A percentile compares a stretch with the other conserved stretches of the same genome.
phyloP scores from a whole-genome alignment of 768 basidiomycete genomes.

The Pleurotus pulmonarius region DNA sequence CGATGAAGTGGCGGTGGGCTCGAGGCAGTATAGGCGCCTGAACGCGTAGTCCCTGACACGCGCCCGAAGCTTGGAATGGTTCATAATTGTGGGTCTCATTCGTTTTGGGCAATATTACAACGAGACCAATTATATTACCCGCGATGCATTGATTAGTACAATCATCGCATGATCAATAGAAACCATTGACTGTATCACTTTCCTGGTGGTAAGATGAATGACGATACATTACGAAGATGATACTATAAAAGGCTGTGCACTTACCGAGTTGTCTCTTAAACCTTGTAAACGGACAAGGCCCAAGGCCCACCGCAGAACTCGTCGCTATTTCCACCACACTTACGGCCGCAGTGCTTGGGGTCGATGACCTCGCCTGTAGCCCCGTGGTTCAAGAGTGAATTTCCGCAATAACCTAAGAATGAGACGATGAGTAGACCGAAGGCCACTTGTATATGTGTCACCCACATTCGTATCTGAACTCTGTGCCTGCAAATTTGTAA shows the following conservation, averaged over 20 bases:
- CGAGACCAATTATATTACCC: no score
- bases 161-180: no score
- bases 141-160: no score
- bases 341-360: slow-evolving; percentile 12
- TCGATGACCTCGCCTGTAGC: slow-evolving; percentile 16
- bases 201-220: no score
- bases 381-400: slow-evolving; percentile 19
- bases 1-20: not conserved
- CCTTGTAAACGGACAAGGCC: slow-evolving; percentile 7
- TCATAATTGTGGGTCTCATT: no score
- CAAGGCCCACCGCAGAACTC: slow-evolving; percentile 17
- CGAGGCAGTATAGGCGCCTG: no score
- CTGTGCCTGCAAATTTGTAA: not conserved
- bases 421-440: not conserved
- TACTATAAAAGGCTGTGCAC: no score
- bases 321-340: slow-evolving; percentile 16
- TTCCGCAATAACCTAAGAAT: slow-evolving; percentile 22
- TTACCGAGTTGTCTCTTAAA: not conserved
- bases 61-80: no score
- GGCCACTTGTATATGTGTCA: not conserved
- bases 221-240: no score
- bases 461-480: slow-evolving; percentile 2
- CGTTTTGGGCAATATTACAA: no score
- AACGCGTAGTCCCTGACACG: no score
- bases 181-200: no score